These are phyloP conservation scores for Cyberlindnera subsufficiens DNA, from an alignment of 805 yeast species.

Conservation along the genomic window DNA sequence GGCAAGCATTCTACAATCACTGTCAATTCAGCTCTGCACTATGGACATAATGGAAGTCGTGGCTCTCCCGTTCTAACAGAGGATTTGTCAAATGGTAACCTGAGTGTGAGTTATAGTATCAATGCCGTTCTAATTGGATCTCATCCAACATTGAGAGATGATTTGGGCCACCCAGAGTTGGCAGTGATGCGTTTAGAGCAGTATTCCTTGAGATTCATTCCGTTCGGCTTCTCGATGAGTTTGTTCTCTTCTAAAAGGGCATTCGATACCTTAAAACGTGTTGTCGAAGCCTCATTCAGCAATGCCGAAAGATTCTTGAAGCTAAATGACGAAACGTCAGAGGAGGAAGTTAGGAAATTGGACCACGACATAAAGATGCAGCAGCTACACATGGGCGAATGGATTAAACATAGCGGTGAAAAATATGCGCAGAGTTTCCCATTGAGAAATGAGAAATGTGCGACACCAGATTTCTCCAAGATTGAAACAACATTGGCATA, in stretches of 20 bases:
- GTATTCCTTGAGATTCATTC: constrained; percentile 33
- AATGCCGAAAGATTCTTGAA: constrained; percentile 15
- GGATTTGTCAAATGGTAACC: constrained; percentile 41
- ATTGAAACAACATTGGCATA: constrained; percentile 10
- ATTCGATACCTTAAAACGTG: constrained; percentile 6
- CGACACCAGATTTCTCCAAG: constrained; percentile 17
- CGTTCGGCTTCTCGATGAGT: constrained; percentile 30
- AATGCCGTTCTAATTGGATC: constrained; percentile 53
- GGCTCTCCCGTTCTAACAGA: constrained; percentile 51
- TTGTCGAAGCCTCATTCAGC: constrained; percentile 11
- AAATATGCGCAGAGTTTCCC: constrained; percentile 14
- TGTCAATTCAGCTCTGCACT: constrained; percentile 31
- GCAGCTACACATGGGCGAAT: constrained; percentile 7
- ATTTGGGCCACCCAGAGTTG: constrained; percentile 11
- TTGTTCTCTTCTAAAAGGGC: constrained; percentile 13
- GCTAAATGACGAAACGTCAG: constrained; percentile 11
- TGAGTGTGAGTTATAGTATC: constrained; percentile 45
- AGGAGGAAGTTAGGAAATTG: constrained; percentile 15
- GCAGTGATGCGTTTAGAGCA: constrained; percentile 30
- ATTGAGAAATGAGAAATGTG: constrained; percentile 13
- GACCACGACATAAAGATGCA: constrained; percentile 14
- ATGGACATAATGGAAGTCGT: constrained; percentile 43
- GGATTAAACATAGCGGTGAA: background rate
- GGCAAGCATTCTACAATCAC: constrained; percentile 27
- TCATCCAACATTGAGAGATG: constrained; percentile 20